Base-by-base conservation (phyloP, 2,329 filamentous ascomycete species). In the Pseudocercospora cruenta region DNA sequence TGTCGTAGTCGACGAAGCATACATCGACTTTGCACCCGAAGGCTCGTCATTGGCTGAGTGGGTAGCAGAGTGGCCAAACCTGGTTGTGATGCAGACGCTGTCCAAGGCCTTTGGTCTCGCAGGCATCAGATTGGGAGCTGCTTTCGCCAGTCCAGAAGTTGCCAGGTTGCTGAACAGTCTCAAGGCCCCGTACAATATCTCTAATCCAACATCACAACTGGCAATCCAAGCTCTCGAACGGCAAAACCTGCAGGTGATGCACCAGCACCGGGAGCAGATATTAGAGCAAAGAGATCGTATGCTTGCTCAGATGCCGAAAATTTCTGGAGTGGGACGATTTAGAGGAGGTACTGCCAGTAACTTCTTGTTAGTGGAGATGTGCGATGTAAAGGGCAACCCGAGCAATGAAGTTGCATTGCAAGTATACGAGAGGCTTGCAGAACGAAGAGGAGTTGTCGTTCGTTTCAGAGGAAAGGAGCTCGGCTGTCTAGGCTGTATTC, bases 31-130 rank as follows among this genome's bases (percentile, higher is more conserved):
- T 76, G 90, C 94, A 6, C 88, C 89, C 5, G 88, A 91, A 57
- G 89, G 87, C 26, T 85, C 91, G 49, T 96, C 91, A 71, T 85
- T 98, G 26, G 94, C 95, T 26, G 92, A 96, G 80, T 96, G 92
- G 90, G 94, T 96, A 0, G 84, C 87, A 39, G 93, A 97, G 75
- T 96, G 92, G 88, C 94, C 94, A 59, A 99, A 99, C 79, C 84
- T 99, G 26, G 93, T 97, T 19, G 94, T 99, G 64, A 93, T 98
- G 92, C 95, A 99, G 83, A 99, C 95, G 0, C 85, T 98, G n/a
- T 96, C 92, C 74, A 99, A 99, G 80, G 95, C 93, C 0, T 99
- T 99, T 76, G 95, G 95, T 28, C 87, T 99, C 75, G 95, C 95
- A 3, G 95, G 94, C 59, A 97, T 99, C 76, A 86, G 95, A 16